Evolutionary conservation across 495 filamentous ascomycete species (phyloP), one percentile per base, ranked within the genome.

Genomic region (Hypoxylon fragiforme): DNA sequence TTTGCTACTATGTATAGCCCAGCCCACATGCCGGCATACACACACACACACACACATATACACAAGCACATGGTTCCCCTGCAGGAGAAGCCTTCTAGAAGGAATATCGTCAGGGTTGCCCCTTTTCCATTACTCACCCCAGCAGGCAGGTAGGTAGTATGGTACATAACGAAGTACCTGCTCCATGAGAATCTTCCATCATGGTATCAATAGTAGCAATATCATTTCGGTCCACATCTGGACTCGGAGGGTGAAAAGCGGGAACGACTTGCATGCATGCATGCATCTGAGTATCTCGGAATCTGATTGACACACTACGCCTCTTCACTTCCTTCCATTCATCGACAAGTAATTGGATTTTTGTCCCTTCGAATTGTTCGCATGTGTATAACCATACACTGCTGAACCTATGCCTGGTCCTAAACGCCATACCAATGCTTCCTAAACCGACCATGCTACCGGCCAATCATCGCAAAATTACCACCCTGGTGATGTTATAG

Each of bases 31-130:
- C 44, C 52, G 49, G 44, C 62, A 40, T 39, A 21, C 51, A 22
- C 39, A 21, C 55, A 54, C 44, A 48, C 52, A 53, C 53, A 9
- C 24, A 4, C 24, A 28, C 9, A 9, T 28, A 4, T 9, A 4
- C 24, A 4, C 24, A 28, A 4, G 24, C 24, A 4, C 24, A 4
- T 28, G n/a, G n/a, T n/a, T 31, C 28, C 57, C 39, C 36, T 57
- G 49, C 43, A 43, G 47, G 40, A 44, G 62, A 65, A 65, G 14
- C 15, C 32, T 65, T 65, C 62, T 58, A 65, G 62, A 62, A 65
- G 42, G 43, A n/a, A n/a, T 4, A 28, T 28, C 9, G 18, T 20
- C 13, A 45, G 41, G 6, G 11, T 20, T 5, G 9, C 9, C 22
- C 2, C 19, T 52, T 39, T 47, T 50, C 45, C 44, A 36, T 30